These are phyloP conservation scores for Symbiotaphrina buchneri DNA, from an alignment of 495 filamentous ascomycete genomes.

Conservation along the genomic window DNA sequence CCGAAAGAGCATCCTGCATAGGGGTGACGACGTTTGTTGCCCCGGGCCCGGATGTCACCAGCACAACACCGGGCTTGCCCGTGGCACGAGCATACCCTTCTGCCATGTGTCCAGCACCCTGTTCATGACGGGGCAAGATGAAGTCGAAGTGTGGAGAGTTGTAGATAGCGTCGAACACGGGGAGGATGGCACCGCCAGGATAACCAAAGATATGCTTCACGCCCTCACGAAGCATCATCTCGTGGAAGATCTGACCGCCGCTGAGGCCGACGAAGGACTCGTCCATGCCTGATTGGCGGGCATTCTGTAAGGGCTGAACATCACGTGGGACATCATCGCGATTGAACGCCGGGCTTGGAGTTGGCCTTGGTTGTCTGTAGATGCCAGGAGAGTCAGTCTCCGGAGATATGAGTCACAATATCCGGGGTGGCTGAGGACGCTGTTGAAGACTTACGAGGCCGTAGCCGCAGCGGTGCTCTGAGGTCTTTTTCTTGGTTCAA, in stretches of 20 bases:
- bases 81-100: conserved; percentile 56
- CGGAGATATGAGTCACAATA: no score
- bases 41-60: conserved; percentile 60
- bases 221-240: conserved; percentile 88
- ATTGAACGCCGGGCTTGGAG: conserved; percentile 54
- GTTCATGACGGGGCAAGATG: conserved; percentile 57
- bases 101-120: conserved; percentile 67
- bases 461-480: background rate
- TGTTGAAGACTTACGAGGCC: background rate
- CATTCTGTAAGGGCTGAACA: conserved; percentile 47
- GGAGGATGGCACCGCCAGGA: conserved; percentile 59
- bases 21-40: conserved; percentile 63
- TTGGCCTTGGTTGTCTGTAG: conserved; percentile 20
- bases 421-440: no score
- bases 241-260: conserved; percentile 94
- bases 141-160: conserved; percentile 65
- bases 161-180: conserved; percentile 66
- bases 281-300: conserved; percentile 43
- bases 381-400: no score
- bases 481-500: background rate
- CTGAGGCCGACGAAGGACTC: conserved; percentile 83
- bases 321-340: conserved; percentile 32
- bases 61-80: conserved; percentile 53
- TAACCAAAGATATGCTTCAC: conserved; percentile 67
- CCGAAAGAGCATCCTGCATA: conserved; percentile 57